phyloP scores from a whole-genome alignment of 2,329 filamentous ascomycete genomes.

The Knufia petricola region DNA sequence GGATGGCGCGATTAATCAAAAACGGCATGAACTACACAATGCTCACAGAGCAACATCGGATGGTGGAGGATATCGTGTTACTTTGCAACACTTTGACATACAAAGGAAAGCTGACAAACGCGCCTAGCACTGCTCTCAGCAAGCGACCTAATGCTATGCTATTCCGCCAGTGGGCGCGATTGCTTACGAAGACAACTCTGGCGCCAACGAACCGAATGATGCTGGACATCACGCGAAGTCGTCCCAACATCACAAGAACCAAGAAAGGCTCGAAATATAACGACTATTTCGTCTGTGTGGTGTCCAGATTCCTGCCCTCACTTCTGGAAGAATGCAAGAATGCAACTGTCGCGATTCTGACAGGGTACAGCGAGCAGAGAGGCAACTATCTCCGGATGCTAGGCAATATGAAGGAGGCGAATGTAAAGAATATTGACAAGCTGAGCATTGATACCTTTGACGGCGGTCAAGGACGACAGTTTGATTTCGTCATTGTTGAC shows the following conservation, averaged over 20 bases:
- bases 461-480: slow-evolving; percentile 93
- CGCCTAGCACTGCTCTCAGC: not conserved
- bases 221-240: not conserved
- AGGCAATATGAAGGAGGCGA: not conserved
- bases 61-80: slow-evolving; percentile 92
- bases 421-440: not conserved
- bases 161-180: not conserved
- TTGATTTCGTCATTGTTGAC: slow-evolving; percentile 87
- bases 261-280: not conserved
- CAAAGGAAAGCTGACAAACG: slow-evolving; percentile 60
- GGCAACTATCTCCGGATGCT: not conserved
- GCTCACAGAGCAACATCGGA: slow-evolving; percentile 93
- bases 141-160: not conserved
- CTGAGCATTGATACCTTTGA: slow-evolving; percentile 38
- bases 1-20: not conserved
- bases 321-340: not conserved
- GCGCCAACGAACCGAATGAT: not conserved
- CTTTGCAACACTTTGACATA: slow-evolving; percentile 88
- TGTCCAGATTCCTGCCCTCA: not conserved
- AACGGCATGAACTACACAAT: slow-evolving; percentile 30
- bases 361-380: slow-evolving; percentile 85
- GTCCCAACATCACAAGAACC: not conserved
- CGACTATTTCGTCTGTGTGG: not conserved
- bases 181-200: too few relatives aligned
- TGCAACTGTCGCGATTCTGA: slow-evolving; percentile 67